Base-by-base conservation (phyloP, 73 alveolate genomes). In the Effrenium voratum region DNA sequence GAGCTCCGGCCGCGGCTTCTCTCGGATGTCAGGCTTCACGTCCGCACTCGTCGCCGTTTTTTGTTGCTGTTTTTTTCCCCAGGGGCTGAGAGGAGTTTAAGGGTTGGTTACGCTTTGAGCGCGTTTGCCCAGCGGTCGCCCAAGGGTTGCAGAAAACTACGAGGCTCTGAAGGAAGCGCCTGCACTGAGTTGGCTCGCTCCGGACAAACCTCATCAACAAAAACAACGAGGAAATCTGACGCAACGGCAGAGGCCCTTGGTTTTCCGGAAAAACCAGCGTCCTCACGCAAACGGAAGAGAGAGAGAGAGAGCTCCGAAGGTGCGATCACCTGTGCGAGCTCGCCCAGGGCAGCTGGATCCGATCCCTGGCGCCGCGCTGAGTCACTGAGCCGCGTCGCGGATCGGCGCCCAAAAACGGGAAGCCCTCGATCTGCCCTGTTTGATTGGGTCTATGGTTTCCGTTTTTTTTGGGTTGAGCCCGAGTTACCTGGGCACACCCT, bases 271-370 rank as follows among this genome's bases (percentile, higher is more conserved):
- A n/a, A n/a, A n/a, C n/a, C n/a, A n/a, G n/a, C n/a, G n/a, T n/a
- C n/a, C n/a, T n/a, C n/a, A n/a, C n/a, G n/a, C n/a, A n/a, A n/a
- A n/a, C n/a, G n/a, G n/a, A n/a, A n/a, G n/a, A n/a, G n/a, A n/a
- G n/a, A n/a, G n/a, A n/a, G n/a, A n/a, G n/a, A n/a, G n/a, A n/a
- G n/a, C n/a, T 26, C 10, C 72, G 15, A 1, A 87, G 95, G 95
- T 87, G 95, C 70, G 34, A 57, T 36, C 95, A 87, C 57, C 85
- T 87, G 22, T 87, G 95, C 30, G 95, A 87, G 28, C 95, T 87
- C 3, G 95, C 95, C 36, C 70, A 87, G 45, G 95, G 95, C 10
- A 85, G 95, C 34, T 87, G 95, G 95, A 87, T 87, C 70, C 84
- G 95, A 46, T 87, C 95, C 19, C 84, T 87, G 83, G 95, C 36